Evolutionary conservation across 208 protist genomes (phyloP).

Genomic region (Trypanosoma rangeli): DNA sequence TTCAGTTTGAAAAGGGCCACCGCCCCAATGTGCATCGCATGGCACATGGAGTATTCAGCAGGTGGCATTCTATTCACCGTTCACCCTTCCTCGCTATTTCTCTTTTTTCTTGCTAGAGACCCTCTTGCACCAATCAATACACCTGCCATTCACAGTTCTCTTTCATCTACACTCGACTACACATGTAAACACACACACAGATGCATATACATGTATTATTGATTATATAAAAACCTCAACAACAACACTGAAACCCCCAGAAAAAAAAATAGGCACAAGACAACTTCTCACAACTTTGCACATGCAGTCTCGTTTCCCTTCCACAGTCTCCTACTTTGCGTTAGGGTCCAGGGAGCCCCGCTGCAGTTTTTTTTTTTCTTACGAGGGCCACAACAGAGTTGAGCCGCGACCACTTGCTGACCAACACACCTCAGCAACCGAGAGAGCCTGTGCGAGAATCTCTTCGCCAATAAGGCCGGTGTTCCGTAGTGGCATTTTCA

Average conservation of each 20-base stretch:
- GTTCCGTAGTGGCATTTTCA: conserved; percentile 8
- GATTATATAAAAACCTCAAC: neutral
- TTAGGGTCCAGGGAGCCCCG: neutral
- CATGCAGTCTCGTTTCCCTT: neutral
- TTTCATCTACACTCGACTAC: neutral
- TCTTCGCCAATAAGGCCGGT: conserved; percentile 22
- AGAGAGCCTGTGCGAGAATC: conserved; percentile 5
- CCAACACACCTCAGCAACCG: neutral
- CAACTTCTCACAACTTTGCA: neutral
- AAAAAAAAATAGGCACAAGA: neutral
- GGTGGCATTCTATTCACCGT: neutral
- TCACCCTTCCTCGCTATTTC: too few species aligned
- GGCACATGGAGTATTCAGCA: neutral
- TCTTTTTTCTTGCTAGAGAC: too few species aligned
- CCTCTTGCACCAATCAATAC: too few species aligned
- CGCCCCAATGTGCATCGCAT: too few species aligned
- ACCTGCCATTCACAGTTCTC: neutral
- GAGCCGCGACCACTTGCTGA: neutral
- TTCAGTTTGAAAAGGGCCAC: too few species aligned
- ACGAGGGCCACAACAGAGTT: conserved; percentile 5
- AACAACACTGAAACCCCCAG: conserved; percentile 11
- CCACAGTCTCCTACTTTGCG: neutral
- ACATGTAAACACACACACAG: neutral
- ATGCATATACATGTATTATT: neutral
- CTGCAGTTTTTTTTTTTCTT: neutral